Evolutionary conservation across 495 filamentous ascomycete species (phyloP).

Genomic region (Penicillium soppii): DNA sequence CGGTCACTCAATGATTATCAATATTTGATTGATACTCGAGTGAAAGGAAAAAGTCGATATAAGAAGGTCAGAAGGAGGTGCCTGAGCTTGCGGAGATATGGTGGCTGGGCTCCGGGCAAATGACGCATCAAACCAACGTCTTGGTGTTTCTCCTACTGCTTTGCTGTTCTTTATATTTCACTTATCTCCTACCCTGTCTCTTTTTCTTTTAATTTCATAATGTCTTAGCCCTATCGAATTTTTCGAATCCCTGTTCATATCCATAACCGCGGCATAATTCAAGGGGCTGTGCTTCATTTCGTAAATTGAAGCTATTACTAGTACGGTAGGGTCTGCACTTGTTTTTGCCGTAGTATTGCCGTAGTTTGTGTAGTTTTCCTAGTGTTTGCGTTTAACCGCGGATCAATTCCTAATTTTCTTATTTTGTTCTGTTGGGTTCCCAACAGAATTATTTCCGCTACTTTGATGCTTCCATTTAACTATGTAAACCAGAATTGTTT

Average conservation of each 20-base stretch:
- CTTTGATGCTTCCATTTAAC: neutral
- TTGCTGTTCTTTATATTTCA: too few relatives aligned
- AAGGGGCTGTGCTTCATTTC: neutral
- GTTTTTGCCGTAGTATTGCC: neutral
- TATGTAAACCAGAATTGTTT: too few relatives aligned
- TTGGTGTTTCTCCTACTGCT: neutral
- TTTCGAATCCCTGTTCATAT: too few relatives aligned
- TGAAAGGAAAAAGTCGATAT: neutral
- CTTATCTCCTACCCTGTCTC: neutral
- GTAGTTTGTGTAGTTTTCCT: too few relatives aligned
- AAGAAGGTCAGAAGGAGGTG: neutral
- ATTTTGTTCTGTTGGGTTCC: slow-evolving; percentile 20
- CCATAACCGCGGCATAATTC: neutral
- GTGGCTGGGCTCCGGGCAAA: neutral
- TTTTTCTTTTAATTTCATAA: neutral
- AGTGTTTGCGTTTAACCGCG: slow-evolving; percentile 8
- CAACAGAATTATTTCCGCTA: slow-evolving; percentile 8
- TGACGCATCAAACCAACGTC: neutral
- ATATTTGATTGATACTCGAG: too few relatives aligned
- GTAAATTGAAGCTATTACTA: too few relatives aligned
- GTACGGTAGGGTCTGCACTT: neutral
- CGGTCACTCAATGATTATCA: neutral
- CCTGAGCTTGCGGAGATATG: neutral
- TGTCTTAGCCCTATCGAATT: too few relatives aligned
- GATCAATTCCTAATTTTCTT: slow-evolving; percentile 14